Evolutionary conservation across 306 rosid genomes (phyloP), one percentile per base, ranked within the genome.

Genomic region (Potentilla sterilis): DNA sequence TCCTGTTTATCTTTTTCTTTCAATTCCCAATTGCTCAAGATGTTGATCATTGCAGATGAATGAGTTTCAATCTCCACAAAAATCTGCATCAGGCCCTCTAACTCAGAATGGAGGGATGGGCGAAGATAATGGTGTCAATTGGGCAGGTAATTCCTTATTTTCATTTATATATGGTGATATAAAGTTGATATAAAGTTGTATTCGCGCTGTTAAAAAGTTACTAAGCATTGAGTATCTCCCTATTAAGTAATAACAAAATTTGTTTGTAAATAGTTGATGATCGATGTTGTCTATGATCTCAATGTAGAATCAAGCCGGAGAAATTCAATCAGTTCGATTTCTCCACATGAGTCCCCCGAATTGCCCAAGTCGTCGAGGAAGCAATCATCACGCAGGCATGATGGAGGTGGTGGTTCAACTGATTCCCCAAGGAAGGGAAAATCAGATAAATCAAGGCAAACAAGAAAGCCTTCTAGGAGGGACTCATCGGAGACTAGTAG

Each of bases 351-450:
- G 70, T 14, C 61, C 57, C 81, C 85, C 3, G 92, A 88, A 22
- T 22, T 81, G 48, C 88, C 91, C 0, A 90, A 74, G 76, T 52
- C 90, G 28, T 86, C 90, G 0, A 81, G 85, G 75, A 70, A 79
- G 4, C 93, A 84, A 41, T 69, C 83, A 7, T 74, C 78, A 61
- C 35, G 28, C 0, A 70, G 5, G 46, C 78, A 32, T 42, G 78
- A 12, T 47, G 19, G 21, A 15, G 78, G 37, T 43, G 73, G 78
- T 21, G 66, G 63, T 15, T 58, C 71, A 2, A 74, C 77, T 42
- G 95, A 79, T 35, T 84, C 89, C 2, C 97, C 91, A 5, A 79
- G 47, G 14, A 88, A 76, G 49, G 97, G 83, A 57, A 90, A 82
- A 54, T 58, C 88, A 71, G 93, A 92, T 42, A 96, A 80, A 69